Evolutionary conservation across 2,329 filamentous ascomycete genomes (phyloP).

Genomic region (Alternaria arborescens): DNA sequence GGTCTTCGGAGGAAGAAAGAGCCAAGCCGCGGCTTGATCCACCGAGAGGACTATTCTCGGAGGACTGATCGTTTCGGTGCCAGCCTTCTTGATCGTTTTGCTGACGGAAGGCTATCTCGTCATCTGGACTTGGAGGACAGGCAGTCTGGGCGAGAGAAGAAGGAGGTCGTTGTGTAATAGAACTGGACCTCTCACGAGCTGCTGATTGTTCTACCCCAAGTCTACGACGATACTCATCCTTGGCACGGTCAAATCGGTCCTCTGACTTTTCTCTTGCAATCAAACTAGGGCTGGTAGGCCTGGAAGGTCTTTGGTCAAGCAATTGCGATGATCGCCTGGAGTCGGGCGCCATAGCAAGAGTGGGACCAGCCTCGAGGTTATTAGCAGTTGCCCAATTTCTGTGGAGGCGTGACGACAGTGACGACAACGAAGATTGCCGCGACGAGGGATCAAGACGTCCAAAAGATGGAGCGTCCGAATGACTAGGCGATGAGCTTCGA

Average conservation of each 20-base stretch:
- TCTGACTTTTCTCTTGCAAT: constrained; percentile 38
- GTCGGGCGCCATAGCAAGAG: constrained; percentile 26
- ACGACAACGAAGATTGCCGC: constrained; percentile 52
- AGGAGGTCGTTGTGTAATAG: constrained; percentile 31
- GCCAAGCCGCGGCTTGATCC: constrained; percentile 41
- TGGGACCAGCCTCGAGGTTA: constrained; percentile 35
- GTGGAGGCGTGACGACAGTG: constrained; percentile 46
- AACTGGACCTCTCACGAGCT: constrained; percentile 36
- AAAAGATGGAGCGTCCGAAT: constrained; percentile 48
- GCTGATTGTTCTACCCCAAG: constrained; percentile 42
- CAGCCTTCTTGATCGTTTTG: constrained; percentile 44
- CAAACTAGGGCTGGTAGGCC: constrained; percentile 17
- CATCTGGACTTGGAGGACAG: constrained; percentile 60
- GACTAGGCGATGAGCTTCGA: constrained; percentile 54
- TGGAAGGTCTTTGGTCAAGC: constrained; percentile 9
- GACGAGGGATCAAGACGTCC: constrained; percentile 40
- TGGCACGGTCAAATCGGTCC: constrained; percentile 48
- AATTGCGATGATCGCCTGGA: constrained; percentile 8
- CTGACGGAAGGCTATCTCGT: constrained; percentile 43
- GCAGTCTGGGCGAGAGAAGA: constrained; percentile 44
- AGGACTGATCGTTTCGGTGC: constrained; percentile 42
- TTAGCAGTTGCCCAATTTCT: constrained; percentile 34
- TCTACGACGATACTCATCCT: constrained; percentile 51
- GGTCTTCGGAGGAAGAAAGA: constrained; percentile 59
- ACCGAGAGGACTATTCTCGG: constrained; percentile 54